Evolutionary conservation across 345 rosid genomes (phyloP), one percentile per base, ranked within the genome.

Genomic region (Eucalyptus melliodora): DNA sequence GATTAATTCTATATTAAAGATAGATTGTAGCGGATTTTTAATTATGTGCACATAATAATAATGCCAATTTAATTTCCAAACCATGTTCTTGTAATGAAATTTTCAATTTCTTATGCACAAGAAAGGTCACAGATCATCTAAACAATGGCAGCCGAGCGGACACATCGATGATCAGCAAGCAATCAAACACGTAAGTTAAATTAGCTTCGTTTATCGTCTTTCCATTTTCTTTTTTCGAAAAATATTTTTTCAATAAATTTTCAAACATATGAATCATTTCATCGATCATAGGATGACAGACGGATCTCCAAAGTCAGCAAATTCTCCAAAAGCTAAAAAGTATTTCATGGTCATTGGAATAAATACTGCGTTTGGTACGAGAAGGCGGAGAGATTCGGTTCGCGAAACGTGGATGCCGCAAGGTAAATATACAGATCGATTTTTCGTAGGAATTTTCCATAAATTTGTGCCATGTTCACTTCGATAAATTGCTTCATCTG

Each of bases 401-500:
- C 96, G 99, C 83, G 90, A 93, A 89, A 97, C 99, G 81, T 97
- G 99, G 99, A 95, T 97, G 97, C 99, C 98, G 14, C 97, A 95
- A 94, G 98, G 99, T 96, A 91, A 90, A 88, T 60, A n/a, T 19
- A 10, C 9, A 19, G 15, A 13, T 50, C 87, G 21, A 37, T 59
- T 13, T 49, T 50, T 42, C n/a, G 24, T 6, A 3, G 55, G 12
- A 27, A 86, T 16, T 27, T 27, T 77, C 24, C 83, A 1, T 19
- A 3, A 37, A 16, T 37, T 77, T 37, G 16, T 9, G 47, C 42
- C 42, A 21, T 37, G 45, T 37, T 77, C 47, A 77, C 27, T 40
- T 40, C 8, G 30, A 77, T 21, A 3, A 77, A 21, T 21, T 77
- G 47, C 83, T 40, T 21, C 47, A 40, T 21, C 26, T 9, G 44